These are phyloP conservation scores for Diospyros lotus DNA, from an alignment of 148 eudicot genomes.

Conservation along the genomic window DNA sequence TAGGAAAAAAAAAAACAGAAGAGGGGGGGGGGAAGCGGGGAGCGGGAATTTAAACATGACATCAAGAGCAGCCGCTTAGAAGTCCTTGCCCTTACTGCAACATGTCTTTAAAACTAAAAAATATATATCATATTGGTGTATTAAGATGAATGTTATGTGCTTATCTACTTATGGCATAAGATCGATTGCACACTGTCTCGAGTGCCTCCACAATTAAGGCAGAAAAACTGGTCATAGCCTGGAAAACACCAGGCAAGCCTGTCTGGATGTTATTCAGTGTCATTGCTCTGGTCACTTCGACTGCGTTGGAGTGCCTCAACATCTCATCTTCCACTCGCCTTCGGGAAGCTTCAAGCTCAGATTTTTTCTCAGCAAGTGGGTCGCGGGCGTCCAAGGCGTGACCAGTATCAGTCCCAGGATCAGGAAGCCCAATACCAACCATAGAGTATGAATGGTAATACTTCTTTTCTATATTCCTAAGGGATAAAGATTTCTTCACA, in stretches of 20 bases:
- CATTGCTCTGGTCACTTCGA: slow-evolving; percentile 92
- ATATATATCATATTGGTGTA: slow-evolving; percentile 4
- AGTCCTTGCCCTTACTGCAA: slow-evolving; percentile 22
- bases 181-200: slow-evolving; percentile 66
- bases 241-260: slow-evolving; percentile 92
- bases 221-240: slow-evolving; percentile 93
- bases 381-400: slow-evolving; percentile 74
- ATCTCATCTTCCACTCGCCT: slow-evolving; percentile 87
- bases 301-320: slow-evolving; percentile 81
- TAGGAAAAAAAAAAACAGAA: slow-evolving; percentile 1
- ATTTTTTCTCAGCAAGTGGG: slow-evolving; percentile 79
- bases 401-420: slow-evolving; percentile 53
- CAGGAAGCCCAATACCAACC: slow-evolving; percentile 81
- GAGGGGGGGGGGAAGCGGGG: not conserved
- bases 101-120: slow-evolving; percentile 26
- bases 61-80: slow-evolving; percentile 1
- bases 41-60: too few relatives aligned
- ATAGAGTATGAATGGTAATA: slow-evolving; percentile 79
- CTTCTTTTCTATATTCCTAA: slow-evolving; percentile 81
- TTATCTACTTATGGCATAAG: slow-evolving; percentile 63
- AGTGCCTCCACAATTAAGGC: slow-evolving; percentile 61
- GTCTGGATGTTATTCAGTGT: slow-evolving; percentile 90
- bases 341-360: slow-evolving; percentile 72
- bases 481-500: slow-evolving; percentile 75
- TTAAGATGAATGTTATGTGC: not conserved